These are phyloP conservation scores for Onygenales sp. DNA, from an alignment of 2,329 filamentous ascomycete genomes.

Conservation along the genomic window DNA sequence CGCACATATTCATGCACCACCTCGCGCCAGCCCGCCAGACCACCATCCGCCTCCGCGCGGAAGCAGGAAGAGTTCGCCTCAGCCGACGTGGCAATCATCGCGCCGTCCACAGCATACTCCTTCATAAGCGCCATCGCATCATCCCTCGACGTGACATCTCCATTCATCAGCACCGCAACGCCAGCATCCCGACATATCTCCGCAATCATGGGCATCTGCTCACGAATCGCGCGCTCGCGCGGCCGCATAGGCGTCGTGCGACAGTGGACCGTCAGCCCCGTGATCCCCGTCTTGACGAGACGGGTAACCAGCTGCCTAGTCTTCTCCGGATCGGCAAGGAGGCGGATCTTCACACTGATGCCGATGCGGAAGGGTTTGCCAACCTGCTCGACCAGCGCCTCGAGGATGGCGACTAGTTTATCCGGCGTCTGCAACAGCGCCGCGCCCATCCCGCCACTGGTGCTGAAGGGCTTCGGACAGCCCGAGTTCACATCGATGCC, in stretches of 20 bases:
- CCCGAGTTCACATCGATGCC: conserved; percentile 97
- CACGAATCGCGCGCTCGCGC: conserved; percentile 74
- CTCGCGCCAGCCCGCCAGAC: conserved; percentile 63
- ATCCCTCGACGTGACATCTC: conserved; percentile 70
- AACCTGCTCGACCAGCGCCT: conserved; percentile 70
- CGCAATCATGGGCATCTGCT: conserved; percentile 75
- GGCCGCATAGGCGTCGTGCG: conserved; percentile 94
- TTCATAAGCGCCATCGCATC: conserved; percentile 61
- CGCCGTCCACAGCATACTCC: conserved; percentile 81
- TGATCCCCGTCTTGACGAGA: conserved; percentile 81
- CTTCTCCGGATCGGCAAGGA: conserved; percentile 65
- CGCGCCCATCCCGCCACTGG: conserved; percentile 88
- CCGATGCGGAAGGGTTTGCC: conserved; percentile 72
- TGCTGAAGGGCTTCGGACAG: conserved; percentile 97
- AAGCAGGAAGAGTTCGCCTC: conserved; percentile 91
- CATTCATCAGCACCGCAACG: conserved; percentile 92
- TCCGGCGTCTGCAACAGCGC: conserved; percentile 81
- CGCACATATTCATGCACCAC: conserved; percentile 68
- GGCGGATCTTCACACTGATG: conserved; percentile 92
- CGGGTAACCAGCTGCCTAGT: conserved; percentile 69
- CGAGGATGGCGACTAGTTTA: conserved; percentile 70
- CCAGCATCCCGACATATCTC: conserved; percentile 72
- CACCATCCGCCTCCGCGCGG: conserved; percentile 57
- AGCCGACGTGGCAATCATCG: conserved; percentile 92
- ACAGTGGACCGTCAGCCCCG: conserved; percentile 85